These are phyloP conservation scores for Biscogniauxia sp. DNA, from an alignment of 2,329 filamentous ascomycete species.

Conservation along the genomic window DNA sequence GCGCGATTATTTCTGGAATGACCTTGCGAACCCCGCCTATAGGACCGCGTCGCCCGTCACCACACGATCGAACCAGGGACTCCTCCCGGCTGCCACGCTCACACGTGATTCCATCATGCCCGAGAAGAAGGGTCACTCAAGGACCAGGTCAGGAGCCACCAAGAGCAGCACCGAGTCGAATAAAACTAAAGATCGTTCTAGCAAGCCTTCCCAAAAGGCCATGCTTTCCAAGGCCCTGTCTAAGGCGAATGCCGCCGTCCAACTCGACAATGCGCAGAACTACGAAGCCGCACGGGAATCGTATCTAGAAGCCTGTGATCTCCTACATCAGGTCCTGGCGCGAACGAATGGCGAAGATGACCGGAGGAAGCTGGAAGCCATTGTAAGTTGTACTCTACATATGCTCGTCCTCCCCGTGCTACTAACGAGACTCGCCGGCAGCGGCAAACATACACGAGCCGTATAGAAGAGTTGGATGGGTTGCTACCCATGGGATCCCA, in stretches of 20 bases:
- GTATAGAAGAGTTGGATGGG: conserved; percentile 81
- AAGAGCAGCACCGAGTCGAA: conserved; percentile 45
- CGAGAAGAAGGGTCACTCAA: conserved; percentile 42
- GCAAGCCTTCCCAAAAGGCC: conserved; percentile 73
- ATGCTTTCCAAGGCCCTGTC: conserved; percentile 96
- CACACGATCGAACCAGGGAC: conserved; percentile 18
- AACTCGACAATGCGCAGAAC: conserved; percentile 94
- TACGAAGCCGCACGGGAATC: conserved; percentile 88
- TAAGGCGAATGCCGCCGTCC: conserved; percentile 92
- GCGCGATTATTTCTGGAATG: conserved; percentile 27
- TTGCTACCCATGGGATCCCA: conserved; percentile 56
- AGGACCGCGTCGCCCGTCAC: conserved; percentile 22
- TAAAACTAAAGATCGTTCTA: conserved; percentile 34
- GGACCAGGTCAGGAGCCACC: conserved; percentile 44
- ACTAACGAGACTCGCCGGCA: conserved; percentile 34
- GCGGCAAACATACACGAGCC: conserved; percentile 85
- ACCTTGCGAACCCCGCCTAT: conserved; percentile 17
- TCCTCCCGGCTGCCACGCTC: conserved; percentile 28
- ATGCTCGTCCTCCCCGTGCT: background rate
- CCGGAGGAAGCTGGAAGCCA: conserved; percentile 84
- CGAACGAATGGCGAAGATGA: conserved; percentile 85
- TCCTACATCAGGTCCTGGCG: conserved; percentile 84
- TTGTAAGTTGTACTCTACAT: conserved; percentile 59
- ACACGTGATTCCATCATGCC: conserved; percentile 30
- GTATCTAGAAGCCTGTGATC: conserved; percentile 84